These are phyloP conservation scores for Sphaerobolus stellatus DNA, from an alignment of 1,284 basidiomycete genomes.

Conservation along the genomic window DNA sequence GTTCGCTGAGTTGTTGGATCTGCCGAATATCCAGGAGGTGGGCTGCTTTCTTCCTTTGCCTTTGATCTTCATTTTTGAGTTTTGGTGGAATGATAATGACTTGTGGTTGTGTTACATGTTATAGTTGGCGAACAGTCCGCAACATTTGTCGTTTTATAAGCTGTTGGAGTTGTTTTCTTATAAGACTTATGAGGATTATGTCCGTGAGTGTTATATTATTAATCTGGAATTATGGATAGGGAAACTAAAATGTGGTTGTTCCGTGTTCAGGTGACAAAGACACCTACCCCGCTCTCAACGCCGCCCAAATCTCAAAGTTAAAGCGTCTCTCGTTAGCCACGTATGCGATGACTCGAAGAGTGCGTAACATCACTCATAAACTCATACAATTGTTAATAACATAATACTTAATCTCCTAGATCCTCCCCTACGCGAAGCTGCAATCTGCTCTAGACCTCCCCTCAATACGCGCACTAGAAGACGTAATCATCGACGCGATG, in stretches of 20 bases:
- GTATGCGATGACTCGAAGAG: conserved; percentile 70
- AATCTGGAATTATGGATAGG: not conserved
- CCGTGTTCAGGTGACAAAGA: conserved; percentile 58
- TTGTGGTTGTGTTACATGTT: conserved; percentile 5
- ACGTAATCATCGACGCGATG: conserved; percentile 93
- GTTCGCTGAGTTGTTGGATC: conserved; percentile 83
- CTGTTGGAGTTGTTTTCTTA: conserved; percentile 88
- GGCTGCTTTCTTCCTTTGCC: conserved; percentile 18
- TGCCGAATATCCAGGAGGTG: conserved; percentile 83
- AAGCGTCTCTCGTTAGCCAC: conserved; percentile 90
- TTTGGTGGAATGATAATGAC: conserved; percentile 7
- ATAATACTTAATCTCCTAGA: conserved; percentile 41
- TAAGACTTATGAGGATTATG: conserved; percentile 80
- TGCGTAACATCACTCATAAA: conserved; percentile 40
- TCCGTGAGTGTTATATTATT: conserved; percentile 34
- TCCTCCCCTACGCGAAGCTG: conserved; percentile 70
- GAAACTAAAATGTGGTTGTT: not conserved
- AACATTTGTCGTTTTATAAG: conserved; percentile 56
- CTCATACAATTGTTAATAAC: not conserved
- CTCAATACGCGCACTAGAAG: conserved; percentile 84
- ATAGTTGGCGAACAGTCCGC: conserved; percentile 65
- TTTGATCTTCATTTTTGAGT: conserved; percentile 1
- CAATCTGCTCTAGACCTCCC: conserved; percentile 67
- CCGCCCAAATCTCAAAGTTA: conserved; percentile 78
- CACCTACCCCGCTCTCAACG: conserved; percentile 64